Evolutionary conservation across 176 grass and related monocot genomes (phyloP).

Genomic region (Saccharum spontaneum): DNA sequence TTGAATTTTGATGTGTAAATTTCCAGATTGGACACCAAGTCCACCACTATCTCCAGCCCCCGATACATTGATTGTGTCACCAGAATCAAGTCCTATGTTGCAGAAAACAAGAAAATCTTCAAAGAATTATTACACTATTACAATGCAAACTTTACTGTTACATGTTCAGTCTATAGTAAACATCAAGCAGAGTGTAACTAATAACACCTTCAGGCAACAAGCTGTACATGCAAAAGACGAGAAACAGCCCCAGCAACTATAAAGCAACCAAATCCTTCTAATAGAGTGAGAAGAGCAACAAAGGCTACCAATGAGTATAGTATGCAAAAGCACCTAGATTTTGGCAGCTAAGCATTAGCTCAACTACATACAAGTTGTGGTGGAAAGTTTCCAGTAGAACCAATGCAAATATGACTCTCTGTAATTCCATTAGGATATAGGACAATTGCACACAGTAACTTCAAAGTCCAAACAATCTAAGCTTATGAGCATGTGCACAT

Average conservation of each 20-base stretch:
- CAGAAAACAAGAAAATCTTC: conserved; percentile 28
- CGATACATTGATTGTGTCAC: conserved; percentile 76
- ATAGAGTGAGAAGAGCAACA: neutral
- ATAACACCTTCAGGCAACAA: conserved; percentile 5
- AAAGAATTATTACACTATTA: neutral
- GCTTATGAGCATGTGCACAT: conserved; percentile 19
- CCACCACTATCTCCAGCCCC: conserved; percentile 82
- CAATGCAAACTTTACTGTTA: neutral
- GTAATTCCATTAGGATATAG: neutral
- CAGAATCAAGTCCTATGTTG: conserved; percentile 80
- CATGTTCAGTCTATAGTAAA: conserved; percentile 7
- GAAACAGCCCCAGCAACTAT: neutral
- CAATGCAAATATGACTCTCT: neutral
- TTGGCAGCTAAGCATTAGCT: neutral
- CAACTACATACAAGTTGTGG: conserved; percentile 1
- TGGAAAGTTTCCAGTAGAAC: neutral
- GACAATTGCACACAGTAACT: neutral
- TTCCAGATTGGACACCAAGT: conserved; percentile 63
- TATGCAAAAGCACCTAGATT: conserved; percentile 4
- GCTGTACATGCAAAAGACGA: neutral
- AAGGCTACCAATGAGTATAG: neutral
- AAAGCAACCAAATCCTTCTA: conserved; percentile 20
- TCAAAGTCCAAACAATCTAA: conserved; percentile 7
- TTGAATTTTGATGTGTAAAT: conserved; percentile 79
- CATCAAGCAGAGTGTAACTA: neutral